Evolutionary conservation across 352 stramenopile species (phyloP), one percentile per base, ranked within the genome.

Genomic region (Phytophthora parvispora): DNA sequence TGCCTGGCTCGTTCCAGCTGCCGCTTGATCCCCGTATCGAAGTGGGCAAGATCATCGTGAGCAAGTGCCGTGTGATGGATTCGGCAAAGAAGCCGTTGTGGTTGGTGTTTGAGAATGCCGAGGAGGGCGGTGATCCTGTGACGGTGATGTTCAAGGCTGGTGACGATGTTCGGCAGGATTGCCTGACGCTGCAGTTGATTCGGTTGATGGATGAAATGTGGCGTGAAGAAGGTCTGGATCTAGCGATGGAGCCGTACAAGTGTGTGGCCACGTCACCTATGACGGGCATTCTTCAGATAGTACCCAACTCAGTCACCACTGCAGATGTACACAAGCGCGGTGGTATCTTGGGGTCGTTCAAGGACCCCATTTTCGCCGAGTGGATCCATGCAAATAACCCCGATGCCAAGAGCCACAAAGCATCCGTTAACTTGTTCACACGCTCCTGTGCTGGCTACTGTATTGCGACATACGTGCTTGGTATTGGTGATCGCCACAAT

Each of bases 101-200:
- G 86, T 67, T 97, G 7, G 82, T 92, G 40, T 94, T 95, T 77
- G 83, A 96, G 62, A 96, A 95, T 60, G 84, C 77, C 9, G 85
- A 83, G 10, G 82, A 94, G 66, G 77, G 84, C 28, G 86, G 86
- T 12, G 82, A 92, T 45, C 76, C 83, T 1, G 79, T 94, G 7
- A 87, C 80, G 2, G 83, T 98, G 9, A 97, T 98, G 58, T 98
- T 97, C 75, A 99, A 99, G 83, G 81, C 87, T 18, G 95, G 95
- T 27, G 95, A 99, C 51, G 95, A 99, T 55, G 82, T 99, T n/a
- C 91, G 95, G n/a, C 95, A 99, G 66, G 95, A 99, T 74, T 96
- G 97, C 58, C 69, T 99, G 57, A 97, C 93, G 16, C 75, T 98
- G 36, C 91, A 98, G 78, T 36, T 98, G 32, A 90, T 98, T 53